Conservation (phyloP, 768 basidiomycete species). For the Termitomyces sp. region DNA sequence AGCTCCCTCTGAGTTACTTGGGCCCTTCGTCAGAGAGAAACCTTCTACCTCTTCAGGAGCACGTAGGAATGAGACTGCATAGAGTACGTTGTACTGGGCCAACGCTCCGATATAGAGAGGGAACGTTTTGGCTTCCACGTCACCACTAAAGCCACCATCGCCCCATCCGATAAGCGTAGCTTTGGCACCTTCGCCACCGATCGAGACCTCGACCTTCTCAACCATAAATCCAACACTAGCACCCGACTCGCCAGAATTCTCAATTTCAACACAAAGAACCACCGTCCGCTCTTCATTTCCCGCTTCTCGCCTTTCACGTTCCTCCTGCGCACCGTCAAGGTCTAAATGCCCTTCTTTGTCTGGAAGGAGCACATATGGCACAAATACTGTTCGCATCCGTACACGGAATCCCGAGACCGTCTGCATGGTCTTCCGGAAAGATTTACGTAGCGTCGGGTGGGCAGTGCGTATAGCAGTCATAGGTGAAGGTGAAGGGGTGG, state of each 20-base stretch:
- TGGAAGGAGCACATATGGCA: conserved; percentile 77
- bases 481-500: conserved; percentile 45
- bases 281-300: conserved; percentile 79
- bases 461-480: conserved; percentile 44
- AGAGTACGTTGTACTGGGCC: conserved; percentile 87
- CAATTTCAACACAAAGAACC: conserved; percentile 88
- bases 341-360: conserved; percentile 28
- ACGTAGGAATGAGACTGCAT: conserved; percentile 79
- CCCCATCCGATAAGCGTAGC: conserved; percentile 53
- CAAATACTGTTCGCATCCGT: conserved; percentile 92
- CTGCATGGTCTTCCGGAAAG: conserved; percentile 74
- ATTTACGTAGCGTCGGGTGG: conserved; percentile 76
- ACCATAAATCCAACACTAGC: conserved; percentile 66
- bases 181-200: conserved; percentile 63
- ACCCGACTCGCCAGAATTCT: conserved; percentile 71
- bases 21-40: conserved; percentile 28
- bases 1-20: conserved; percentile 18
- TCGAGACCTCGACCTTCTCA: conserved; percentile 69
- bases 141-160: conserved; percentile 46
- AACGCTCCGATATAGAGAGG: conserved; percentile 67
- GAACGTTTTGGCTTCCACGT: conserved; percentile 47
- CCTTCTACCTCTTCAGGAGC: conserved; percentile 56
- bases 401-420: conserved; percentile 84
- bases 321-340: conserved; percentile 40
- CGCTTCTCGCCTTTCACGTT: conserved; percentile 59